phyloP scores from a whole-genome alignment of 1,284 basidiomycete genomes.

The Trichosporon sp. region DNA sequence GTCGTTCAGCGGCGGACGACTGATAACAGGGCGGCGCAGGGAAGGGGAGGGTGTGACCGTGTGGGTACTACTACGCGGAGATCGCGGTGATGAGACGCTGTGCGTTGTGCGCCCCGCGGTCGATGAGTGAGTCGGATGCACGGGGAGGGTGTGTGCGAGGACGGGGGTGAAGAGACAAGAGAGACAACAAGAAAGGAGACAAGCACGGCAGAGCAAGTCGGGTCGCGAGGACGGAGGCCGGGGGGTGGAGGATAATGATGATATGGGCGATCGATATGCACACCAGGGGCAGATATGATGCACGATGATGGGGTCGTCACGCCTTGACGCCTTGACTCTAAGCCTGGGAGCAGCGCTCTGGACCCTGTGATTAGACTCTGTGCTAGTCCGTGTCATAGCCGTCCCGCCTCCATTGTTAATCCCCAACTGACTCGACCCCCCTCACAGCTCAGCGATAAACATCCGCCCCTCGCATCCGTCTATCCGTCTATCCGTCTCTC shows the following conservation, averaged over 20 bases:
- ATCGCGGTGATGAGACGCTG: neutral
- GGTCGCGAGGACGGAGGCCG: neutral
- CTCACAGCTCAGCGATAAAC: too few relatives aligned
- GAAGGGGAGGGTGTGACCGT: neutral
- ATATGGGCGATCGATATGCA: neutral
- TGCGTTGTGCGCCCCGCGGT: neutral
- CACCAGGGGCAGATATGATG: neutral
- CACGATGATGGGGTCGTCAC: neutral
- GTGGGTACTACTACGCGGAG: neutral
- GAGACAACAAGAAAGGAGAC: neutral
- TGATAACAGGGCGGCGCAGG: neutral
- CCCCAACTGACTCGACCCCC: too few relatives aligned
- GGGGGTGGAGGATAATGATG: neutral
- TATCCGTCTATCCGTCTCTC: too few relatives aligned
- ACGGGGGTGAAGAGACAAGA: neutral
- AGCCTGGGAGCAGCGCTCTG: neutral
- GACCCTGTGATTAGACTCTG: neutral
- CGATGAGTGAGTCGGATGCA: neutral
- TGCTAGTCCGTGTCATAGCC: neutral
- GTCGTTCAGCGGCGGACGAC: neutral
- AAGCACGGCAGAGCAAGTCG: neutral
- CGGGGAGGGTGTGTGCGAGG: neutral
- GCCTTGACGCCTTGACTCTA: neutral
- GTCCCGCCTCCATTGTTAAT: too few relatives aligned
- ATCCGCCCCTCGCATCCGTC: neutral